Evolutionary conservation across 2,329 filamentous ascomycete species (phyloP).

Genomic region (Trichoderma citrinoviride): DNA sequence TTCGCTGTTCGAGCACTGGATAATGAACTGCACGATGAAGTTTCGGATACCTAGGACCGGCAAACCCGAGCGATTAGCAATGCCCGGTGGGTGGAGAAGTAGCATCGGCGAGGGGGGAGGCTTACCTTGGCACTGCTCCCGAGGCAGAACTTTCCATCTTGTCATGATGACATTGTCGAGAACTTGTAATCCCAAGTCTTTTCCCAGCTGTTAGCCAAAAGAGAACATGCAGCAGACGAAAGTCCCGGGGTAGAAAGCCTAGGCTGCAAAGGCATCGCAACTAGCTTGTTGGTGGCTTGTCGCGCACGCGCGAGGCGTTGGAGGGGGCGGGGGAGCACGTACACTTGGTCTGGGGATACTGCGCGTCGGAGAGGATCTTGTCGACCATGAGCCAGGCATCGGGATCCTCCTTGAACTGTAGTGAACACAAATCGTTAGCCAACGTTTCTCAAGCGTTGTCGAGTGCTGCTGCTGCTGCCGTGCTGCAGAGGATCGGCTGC

Average conservation of each 20-base stretch:
- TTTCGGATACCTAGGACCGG: slow-evolving; percentile 78
- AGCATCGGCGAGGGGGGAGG: slow-evolving; percentile 14
- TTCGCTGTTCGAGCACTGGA: slow-evolving; percentile 86
- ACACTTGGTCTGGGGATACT: slow-evolving; percentile 97
- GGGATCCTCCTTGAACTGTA: slow-evolving; percentile 95
- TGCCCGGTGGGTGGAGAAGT: not conserved
- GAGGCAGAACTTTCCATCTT: slow-evolving; percentile 95
- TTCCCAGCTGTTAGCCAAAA: slow-evolving; percentile 29
- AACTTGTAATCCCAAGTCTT: slow-evolving; percentile 91
- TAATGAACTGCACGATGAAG: slow-evolving; percentile 98
- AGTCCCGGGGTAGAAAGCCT: not conserved
- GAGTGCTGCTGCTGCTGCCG: not conserved
- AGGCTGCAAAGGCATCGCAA: not conserved
- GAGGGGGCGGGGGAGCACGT: slow-evolving; percentile 37
- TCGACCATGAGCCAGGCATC: slow-evolving; percentile 98
- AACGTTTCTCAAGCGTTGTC: not conserved
- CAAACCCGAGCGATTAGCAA: slow-evolving; percentile 32
- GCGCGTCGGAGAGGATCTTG: slow-evolving; percentile 90
- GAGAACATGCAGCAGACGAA: not conserved
- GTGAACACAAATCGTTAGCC: slow-evolving; percentile 12
- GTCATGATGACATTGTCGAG: slow-evolving; percentile 98
- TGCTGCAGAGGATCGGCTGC: not conserved
- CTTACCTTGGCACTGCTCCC: slow-evolving; percentile 88
- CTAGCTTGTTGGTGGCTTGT: not conserved
- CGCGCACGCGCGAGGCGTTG: not conserved